Base-by-base conservation (phyloP, 2,329 filamentous ascomycete genomes). In the Magnaporthiopsis rhizophila region DNA sequence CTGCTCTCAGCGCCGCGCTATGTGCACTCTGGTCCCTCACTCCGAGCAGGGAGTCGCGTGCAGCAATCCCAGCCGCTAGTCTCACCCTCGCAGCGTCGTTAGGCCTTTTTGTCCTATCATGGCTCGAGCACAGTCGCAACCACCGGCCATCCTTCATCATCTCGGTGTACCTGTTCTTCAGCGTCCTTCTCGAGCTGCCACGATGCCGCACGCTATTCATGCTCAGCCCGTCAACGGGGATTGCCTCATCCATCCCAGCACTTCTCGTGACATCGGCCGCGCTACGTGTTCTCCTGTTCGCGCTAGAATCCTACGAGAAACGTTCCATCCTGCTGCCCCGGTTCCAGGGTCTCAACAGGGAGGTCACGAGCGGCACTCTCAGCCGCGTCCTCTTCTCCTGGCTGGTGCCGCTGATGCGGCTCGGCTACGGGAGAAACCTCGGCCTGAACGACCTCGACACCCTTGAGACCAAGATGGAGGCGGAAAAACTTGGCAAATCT, bases 311-410 rank as follows among this genome's bases (percentile, higher is more conserved):
- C 1, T 67, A 73, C 12, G 76, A 80, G 50, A 84, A 84, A 68
- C 71, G 75, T 58, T 68, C 69, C 5, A 73, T 80, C 5, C 69
- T 82, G 2, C 71, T 74, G 21, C 66, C 81, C n/a, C n/a, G 18
- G 18, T 26, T 53, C 2, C 78, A 77, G 0, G 83, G 86, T 66
- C 78, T 79, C 6, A 83, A 79, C 1, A 64, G 64, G 1, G 67
- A 68, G 36, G 64, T 62, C 13, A 61, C 24, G 59, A 81, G 78
- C 64, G 78, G 82, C 6, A 73, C 82, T 21, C 81, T 80, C 67
- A 83, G 76, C 66, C 73, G 75, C 59, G 73, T 72, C 0, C 72
- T 83, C 21, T 85, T 85, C 68, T 80, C 76, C 72, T 86, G 83
- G 83, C 71, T 85, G 64, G 83, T 80, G 65, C 75, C 77, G 2